A percentile compares a stretch with the other conserved stretches of the same genome.
These are phyloP conservation scores for Debaryomyces tyrocola DNA, from an alignment of 805 yeast species.

Conservation along the genomic window DNA sequence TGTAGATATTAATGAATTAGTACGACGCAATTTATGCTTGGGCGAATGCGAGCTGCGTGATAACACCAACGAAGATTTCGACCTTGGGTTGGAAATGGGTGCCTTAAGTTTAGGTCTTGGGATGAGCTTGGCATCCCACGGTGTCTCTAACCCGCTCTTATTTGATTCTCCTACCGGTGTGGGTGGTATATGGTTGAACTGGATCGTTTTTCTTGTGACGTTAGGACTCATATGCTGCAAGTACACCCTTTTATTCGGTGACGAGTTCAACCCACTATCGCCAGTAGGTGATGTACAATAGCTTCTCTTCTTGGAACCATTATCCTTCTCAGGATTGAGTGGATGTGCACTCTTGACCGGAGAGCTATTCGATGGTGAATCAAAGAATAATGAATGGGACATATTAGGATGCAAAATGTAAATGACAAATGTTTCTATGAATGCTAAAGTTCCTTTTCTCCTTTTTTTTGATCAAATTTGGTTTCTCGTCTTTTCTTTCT, in stretches of 20 bases:
- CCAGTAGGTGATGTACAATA: not conserved
- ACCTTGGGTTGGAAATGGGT: conserved; percentile 23
- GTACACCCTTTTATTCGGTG: conserved; percentile 26
- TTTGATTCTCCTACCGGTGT: conserved; percentile 4
- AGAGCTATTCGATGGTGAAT: conserved; percentile 5
- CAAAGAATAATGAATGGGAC: conserved; percentile 12
- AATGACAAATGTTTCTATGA: not conserved
- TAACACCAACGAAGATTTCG: conserved; percentile 23
- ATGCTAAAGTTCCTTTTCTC: not conserved
- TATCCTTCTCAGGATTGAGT: not conserved
- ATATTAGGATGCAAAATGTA: conserved; percentile 3
- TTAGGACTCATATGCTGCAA: conserved; percentile 39
- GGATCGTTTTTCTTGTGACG: conserved; percentile 26
- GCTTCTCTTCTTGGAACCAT: not conserved
- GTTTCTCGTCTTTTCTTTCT: too few relatives aligned
- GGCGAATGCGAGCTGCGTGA: conserved; percentile 21
- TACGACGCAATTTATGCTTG: conserved; percentile 28
- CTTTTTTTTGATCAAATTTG: not conserved
- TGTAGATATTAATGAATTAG: conserved; percentile 31
- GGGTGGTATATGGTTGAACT: conserved; percentile 14
- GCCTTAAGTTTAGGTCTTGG: conserved; percentile 12
- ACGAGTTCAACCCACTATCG: conserved; percentile 3
- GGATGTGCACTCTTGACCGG: conserved; percentile 1
- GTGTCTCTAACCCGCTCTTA: conserved; percentile 1
- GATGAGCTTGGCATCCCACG: not conserved